Base-by-base conservation (phyloP, 2,329 filamentous ascomycete genomes). In the Fusarium pininemorale region DNA sequence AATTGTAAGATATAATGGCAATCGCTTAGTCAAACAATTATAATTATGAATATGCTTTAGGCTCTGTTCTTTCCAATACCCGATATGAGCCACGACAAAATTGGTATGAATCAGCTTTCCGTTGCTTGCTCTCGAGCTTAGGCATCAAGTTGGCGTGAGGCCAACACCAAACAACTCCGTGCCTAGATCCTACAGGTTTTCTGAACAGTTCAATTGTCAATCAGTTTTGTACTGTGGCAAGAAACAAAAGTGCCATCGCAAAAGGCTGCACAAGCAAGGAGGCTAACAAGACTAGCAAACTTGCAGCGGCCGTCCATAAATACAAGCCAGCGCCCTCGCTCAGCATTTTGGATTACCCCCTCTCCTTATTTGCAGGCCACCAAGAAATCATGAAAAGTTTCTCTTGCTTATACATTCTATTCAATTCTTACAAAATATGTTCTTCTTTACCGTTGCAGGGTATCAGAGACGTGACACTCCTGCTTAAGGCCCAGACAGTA, bases 171-270 rank as follows among this genome's bases (percentile, higher is more conserved):
- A 53, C 16, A 4, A 20, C n/a, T 35, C 30, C 16, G 16, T 24
- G 12, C 22, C 4, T 24, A 2, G 1, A 35, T 7, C 30, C 2
- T 35, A 3, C 22, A 24, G 16, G 16, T 8, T n/a, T 32, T 3
- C 16, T 20, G 4, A 2, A 7, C 6, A 20, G 0, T 20, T 3
- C n/a, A 51, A 20, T 14, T 4, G 7, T 1, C 30, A 51, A 24
- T 24, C 12, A 26, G 6, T 11, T 35, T 20, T 6, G 3, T 10
- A 12, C 4, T 53, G 16, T 10, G 13, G 15, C 30, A 15, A 20
- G 48, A 20, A 35, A 15, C 6, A 35, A 35, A 6, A 24, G 2
- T 7, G 4, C 0, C 4, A 24, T 35, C 12, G n/a, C n/a, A 51
- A 51, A 45, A 24, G 11, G 28, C 20, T 35, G 9, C 18, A 26